Conservation (phyloP, 2,329 filamentous ascomycete species). For the Claviceps pazoutovae region DNA sequence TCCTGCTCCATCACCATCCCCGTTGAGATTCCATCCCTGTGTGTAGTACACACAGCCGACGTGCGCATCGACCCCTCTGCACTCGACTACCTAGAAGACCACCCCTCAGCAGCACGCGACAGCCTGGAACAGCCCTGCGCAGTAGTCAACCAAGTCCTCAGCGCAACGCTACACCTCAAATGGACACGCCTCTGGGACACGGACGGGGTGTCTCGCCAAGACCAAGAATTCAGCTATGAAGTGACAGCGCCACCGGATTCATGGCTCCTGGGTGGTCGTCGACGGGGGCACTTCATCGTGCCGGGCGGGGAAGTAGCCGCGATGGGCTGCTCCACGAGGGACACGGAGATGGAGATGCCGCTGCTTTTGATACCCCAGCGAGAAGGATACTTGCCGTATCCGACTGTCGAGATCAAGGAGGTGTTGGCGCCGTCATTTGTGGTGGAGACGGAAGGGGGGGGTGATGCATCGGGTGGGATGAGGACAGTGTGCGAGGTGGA, state of each 20-base stretch:
- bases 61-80: conserved; percentile 36
- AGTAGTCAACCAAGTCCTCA: conserved; percentile 47
- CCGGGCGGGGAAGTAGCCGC: conserved; percentile 26
- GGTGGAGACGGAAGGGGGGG: conserved; percentile 8
- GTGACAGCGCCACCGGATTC: conserved; percentile 57
- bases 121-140: too few species aligned
- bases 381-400: conserved; percentile 64
- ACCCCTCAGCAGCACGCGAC: too few species aligned
- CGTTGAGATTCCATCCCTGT: conserved; percentile 74
- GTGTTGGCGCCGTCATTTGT: conserved; percentile 18
- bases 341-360: conserved; percentile 45
- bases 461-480: conserved; percentile 6
- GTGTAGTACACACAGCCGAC: conserved; percentile 69
- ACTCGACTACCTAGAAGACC: conserved; percentile 16
- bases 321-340: conserved; percentile 28
- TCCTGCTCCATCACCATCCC: conserved; percentile 65
- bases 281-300: conserved; percentile 64
- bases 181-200: conserved; percentile 53
- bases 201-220: conserved; percentile 22
- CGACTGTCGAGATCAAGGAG: conserved; percentile 63
- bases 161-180: conserved; percentile 45
- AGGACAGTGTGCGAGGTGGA: conserved; percentile 56
- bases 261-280: conserved; percentile 75
- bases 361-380: conserved; percentile 69
- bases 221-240: conserved; percentile 72